phyloP scores from a whole-genome alignment of 2,329 filamentous ascomycete species.

The Paracorniculantispora psalliotae region DNA sequence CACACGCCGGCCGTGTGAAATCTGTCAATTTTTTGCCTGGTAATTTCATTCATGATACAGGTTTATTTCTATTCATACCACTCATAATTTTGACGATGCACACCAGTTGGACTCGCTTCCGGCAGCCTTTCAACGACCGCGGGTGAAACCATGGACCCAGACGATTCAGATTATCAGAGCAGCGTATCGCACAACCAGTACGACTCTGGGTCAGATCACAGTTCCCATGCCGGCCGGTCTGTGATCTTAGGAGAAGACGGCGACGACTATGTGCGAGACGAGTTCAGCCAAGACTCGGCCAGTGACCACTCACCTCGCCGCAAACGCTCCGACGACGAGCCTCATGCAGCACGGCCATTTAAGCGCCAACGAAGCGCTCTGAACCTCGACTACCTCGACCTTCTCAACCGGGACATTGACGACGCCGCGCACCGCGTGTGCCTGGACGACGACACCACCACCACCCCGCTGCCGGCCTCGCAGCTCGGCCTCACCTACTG shows the following conservation, averaged over 20 bases:
- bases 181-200: not conserved
- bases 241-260: constrained; percentile 14
- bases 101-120: not conserved
- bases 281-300: constrained; percentile 14
- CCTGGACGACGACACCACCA: constrained; percentile 24
- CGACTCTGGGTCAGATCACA: not conserved
- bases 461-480: constrained; percentile 36
- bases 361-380: constrained; percentile 42
- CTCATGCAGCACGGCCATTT: constrained; percentile 28
- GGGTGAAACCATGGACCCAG: constrained; percentile 8
- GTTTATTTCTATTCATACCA: not conserved
- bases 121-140: constrained; percentile 7
- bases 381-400: constrained; percentile 42
- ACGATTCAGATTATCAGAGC: constrained; percentile 7
- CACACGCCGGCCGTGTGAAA: not conserved
- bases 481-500: constrained; percentile 69
- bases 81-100: constrained; percentile 4
- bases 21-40: not conserved
- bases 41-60: not conserved
- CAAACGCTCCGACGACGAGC: constrained; percentile 27
- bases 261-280: constrained; percentile 5
- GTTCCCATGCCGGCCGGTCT: constrained; percentile 13
- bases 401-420: constrained; percentile 55
- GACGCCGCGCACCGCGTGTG: constrained; percentile 41
- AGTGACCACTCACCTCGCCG: constrained; percentile 15